Evolutionary conservation across 495 filamentous ascomycete species (phyloP).

Genomic region (Aspergillus biplanus): DNA sequence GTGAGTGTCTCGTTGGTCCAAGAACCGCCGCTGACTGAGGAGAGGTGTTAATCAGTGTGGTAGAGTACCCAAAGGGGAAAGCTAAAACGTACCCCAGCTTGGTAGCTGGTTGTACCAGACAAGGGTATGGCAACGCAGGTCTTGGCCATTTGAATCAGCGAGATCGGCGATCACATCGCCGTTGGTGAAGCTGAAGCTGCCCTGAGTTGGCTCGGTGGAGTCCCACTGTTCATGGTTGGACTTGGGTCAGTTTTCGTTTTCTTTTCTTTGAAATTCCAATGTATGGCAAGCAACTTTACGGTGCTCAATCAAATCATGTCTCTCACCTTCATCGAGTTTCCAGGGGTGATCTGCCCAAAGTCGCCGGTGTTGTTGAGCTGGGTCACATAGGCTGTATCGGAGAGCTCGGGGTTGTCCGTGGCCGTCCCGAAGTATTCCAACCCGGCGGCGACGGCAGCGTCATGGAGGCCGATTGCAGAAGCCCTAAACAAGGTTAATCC

Average conservation of each 20-base stretch:
- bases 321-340: slow-evolving; percentile 57
- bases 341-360: slow-evolving; percentile 61
- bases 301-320: not conserved
- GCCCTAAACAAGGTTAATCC: slow-evolving; percentile 14
- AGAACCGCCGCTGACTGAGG: slow-evolving; percentile 51
- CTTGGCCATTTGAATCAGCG: slow-evolving; percentile 16
- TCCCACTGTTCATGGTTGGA: slow-evolving; percentile 38
- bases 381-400: slow-evolving; percentile 51
- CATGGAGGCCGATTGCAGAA: slow-evolving; percentile 41
- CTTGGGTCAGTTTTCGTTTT: no score
- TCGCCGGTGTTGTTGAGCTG: slow-evolving; percentile 51
- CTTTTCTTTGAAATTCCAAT: not conserved
- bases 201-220: slow-evolving; percentile 14
- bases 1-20: slow-evolving; percentile 58
- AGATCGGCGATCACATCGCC: slow-evolving; percentile 13
- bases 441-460: slow-evolving; percentile 55
- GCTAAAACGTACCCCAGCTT: slow-evolving; percentile 48
- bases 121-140: slow-evolving; percentile 15
- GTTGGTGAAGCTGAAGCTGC: slow-evolving; percentile 11
- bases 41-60: slow-evolving; percentile 7
- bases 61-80: not conserved
- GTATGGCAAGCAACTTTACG: not conserved
- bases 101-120: slow-evolving; percentile 31
- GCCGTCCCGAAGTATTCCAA: slow-evolving; percentile 62
- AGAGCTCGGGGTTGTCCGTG: slow-evolving; percentile 56